These are phyloP conservation scores for Xylaria sp. DNA, from an alignment of 2,329 filamentous ascomycete genomes.

Conservation along the genomic window DNA sequence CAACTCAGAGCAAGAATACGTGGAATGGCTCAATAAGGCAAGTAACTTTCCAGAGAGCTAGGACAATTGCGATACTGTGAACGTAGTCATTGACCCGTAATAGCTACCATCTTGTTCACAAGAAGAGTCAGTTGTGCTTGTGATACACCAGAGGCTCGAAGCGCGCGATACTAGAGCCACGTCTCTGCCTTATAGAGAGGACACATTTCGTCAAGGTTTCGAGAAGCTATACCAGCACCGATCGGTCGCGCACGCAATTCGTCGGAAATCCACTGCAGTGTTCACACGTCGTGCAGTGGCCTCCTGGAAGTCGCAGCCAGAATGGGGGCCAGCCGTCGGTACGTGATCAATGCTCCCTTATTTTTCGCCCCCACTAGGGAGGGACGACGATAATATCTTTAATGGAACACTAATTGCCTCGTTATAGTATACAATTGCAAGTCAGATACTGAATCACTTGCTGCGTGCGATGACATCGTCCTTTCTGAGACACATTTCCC, in stretches of 20 bases:
- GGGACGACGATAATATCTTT: neutral
- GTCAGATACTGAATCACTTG: conserved; percentile 38
- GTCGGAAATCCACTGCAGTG: conserved; percentile 30
- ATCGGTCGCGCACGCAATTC: conserved; percentile 24
- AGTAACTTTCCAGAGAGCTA: neutral
- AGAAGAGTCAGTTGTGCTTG: conserved; percentile 25
- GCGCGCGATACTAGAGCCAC: conserved; percentile 10
- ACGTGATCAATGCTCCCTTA: conserved; percentile 6
- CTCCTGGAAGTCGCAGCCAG: conserved; percentile 26
- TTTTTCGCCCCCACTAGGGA: too few relatives aligned
- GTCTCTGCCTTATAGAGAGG: conserved; percentile 32
- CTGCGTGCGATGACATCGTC: conserved; percentile 29
- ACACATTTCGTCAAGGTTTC: conserved; percentile 29
- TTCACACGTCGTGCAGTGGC: conserved; percentile 33
- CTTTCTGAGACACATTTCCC: conserved; percentile 42
- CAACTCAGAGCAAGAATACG: conserved; percentile 17
- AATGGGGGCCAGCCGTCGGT: conserved; percentile 33
- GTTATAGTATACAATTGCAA: conserved; percentile 42
- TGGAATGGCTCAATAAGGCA: conserved; percentile 24
- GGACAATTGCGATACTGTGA: neutral
- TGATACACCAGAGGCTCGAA: conserved; percentile 35
- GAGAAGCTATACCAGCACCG: conserved; percentile 40
- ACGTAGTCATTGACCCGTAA: neutral
- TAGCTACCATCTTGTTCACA: conserved; percentile 8
- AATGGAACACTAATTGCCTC: neutral